Conservation (phyloP, 805 yeast species). For the Diddensiella santjacobensis region DNA sequence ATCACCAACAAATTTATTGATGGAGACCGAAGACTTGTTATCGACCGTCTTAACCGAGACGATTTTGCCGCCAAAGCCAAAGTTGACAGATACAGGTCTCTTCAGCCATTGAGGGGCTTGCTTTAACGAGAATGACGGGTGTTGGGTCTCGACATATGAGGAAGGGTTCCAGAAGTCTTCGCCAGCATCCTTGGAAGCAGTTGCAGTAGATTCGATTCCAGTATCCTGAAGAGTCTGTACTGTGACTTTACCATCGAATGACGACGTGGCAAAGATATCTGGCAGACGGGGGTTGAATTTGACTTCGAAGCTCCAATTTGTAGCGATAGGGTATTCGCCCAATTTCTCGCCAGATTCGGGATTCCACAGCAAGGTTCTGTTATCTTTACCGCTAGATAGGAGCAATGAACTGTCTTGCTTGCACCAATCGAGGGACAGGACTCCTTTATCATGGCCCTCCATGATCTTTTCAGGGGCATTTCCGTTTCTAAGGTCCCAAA, state of each 20-base stretch:
- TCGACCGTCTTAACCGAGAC: slow-evolving; percentile 49
- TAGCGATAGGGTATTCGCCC: slow-evolving; percentile 86
- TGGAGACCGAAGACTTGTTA: slow-evolving; percentile 40
- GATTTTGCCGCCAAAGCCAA: slow-evolving; percentile 93
- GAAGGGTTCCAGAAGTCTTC: slow-evolving; percentile 76
- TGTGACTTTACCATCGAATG: slow-evolving; percentile 77
- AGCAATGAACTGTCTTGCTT: slow-evolving; percentile 70
- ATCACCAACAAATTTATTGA: slow-evolving; percentile 43
- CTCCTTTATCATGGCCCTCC: slow-evolving; percentile 82
- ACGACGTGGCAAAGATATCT: slow-evolving; percentile 60
- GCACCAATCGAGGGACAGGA: slow-evolving; percentile 93
- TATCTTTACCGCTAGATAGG: slow-evolving; percentile 90
- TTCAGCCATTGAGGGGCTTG: slow-evolving; percentile 92
- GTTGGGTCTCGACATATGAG: slow-evolving; percentile 37
- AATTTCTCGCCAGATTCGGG: slow-evolving; percentile 68
- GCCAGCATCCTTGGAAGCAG: slow-evolving; percentile 43
- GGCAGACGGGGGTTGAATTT: slow-evolving; percentile 86
- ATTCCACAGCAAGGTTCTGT: slow-evolving; percentile 85
- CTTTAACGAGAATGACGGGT: slow-evolving; percentile 60
- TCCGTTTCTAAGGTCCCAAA: slow-evolving; percentile 95
- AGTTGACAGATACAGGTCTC: slow-evolving; percentile 66
- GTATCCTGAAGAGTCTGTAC: slow-evolving; percentile 90
- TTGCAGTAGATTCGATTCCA: slow-evolving; percentile 35
- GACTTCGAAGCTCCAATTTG: slow-evolving; percentile 91
- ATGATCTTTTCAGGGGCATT: slow-evolving; percentile 79